Evolutionary conservation across 257 asterid genomes (phyloP), one percentile per base, ranked within the genome.

Genomic region (Phtheirospermum japonicum): DNA sequence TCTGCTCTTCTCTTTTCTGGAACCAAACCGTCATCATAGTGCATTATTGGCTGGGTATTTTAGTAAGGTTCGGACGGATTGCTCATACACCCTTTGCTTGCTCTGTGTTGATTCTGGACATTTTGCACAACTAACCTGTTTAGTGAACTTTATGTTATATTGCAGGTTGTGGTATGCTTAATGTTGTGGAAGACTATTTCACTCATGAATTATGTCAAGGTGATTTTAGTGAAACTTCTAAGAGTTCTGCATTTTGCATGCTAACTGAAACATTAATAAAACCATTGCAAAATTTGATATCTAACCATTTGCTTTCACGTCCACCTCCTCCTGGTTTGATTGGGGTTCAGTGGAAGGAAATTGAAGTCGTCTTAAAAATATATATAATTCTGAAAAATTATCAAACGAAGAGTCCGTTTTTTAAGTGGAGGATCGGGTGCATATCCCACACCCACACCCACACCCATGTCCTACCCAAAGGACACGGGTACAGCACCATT

Each of bases 31-130:
- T 45, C 81, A 81, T 57, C 99, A 93, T 67, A 82, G 96, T 67
- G 94, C 97, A 33, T 60, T 87, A 68, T 65, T 93, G 79, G 96
- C 99, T 60, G 99, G 97, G 73, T 93, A 93, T 75, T 93, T 93
- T 74, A 87, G 97, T 80, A 93, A 93, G 95, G 99, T 89, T 70
- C 37, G 72, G 54, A 55, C 45, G 45, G 45, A 69, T 67, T 66
- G 26, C 26, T 30, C 53, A 4, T 46, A 66, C 19, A 53, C 67
- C 40, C 20, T 33, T 59, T 68, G 43, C 33, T 6, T 67, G 28
- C 40, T 61, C 18, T 36, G 59, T 33, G 45, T 67, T 61, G 40
- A 64, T 62, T 70, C 28, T 67, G 65, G 34, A 36, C 26, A 53
- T 58, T 10, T 55, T 16, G 36, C 49, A 59, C 71, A 73, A 71